Base-by-base conservation (phyloP, 1,139 yeast genomes). In the Diutina mesorugosa region DNA sequence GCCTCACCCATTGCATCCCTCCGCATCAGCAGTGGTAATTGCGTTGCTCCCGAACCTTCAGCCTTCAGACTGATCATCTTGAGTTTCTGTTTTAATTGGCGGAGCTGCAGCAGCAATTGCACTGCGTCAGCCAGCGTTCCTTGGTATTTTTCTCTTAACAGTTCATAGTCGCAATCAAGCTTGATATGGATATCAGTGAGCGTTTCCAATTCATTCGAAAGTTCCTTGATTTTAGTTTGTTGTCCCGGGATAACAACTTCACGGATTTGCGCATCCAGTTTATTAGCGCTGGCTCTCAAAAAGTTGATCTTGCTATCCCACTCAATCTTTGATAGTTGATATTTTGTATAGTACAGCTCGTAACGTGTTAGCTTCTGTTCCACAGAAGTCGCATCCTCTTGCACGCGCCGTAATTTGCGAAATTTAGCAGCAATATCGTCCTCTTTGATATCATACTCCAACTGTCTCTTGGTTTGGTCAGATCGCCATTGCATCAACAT, bases 401-500 rank as follows among this genome's bases (percentile, higher is more conserved):
- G 81, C 26, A 76, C 63, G 35, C 72, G 74, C 57, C 81, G 76
- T 12, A 78, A 67, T 55, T 73, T 71, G 56, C 74, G 74, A 64
- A 80, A 85, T 28, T 69, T 64, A 3, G 65, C 69, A 0, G 84
- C 86, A 21, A 83, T 78, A 21, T 68, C 64, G 2, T 69, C 74
- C 62, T 83, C 79, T 56, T 70, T 79, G 1, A 65, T 66, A 65
- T 86, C 93, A 48, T 79, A 69, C 14, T 68, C 64, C 6, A 70
- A 61, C 61, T 85, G 89, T 55, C 83, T 69, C 35, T 69, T 63
- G 0, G 85, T 77, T 60, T 84, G 85, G 32, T 67, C 65, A 3
- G 65, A 56, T 59, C 82, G 72, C 6, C 73, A 65, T 1, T 64
- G 61, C 0, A 69, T 66, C 2, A 83, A 59, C 9, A 1, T 10